Evolutionary conservation across 176 grass and related monocot genomes (phyloP).

Genomic region (Triticum turgidum): DNA sequence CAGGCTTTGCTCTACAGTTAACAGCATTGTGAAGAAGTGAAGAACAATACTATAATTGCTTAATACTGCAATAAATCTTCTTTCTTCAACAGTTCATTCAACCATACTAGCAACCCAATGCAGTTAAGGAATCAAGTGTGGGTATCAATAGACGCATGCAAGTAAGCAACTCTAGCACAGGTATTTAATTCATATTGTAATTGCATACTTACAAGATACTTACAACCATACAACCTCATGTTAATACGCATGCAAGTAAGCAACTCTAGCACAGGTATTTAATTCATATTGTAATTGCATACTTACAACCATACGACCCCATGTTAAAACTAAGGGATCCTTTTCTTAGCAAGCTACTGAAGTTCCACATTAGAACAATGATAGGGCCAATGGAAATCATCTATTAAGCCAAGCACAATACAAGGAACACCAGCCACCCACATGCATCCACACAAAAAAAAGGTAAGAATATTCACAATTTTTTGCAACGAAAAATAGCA

Average conservation of each 20-base stretch:
- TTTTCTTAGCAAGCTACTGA: neutral
- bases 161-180: neutral
- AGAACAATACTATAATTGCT: neutral
- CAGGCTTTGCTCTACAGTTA: conserved; percentile 57
- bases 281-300: neutral
- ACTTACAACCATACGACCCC: neutral
- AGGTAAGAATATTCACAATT: neutral
- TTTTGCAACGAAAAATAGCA: neutral
- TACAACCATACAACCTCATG: too few species aligned
- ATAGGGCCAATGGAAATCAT: neutral
- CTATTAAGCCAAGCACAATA: neutral
- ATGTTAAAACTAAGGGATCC: neutral
- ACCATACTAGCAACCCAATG: neutral
- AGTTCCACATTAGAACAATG: neutral
- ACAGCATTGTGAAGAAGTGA: neutral
- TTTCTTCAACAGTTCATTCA: neutral
- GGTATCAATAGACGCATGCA: neutral
- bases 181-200: neutral
- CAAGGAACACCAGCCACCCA: neutral
- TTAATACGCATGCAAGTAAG: neutral
- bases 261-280: neutral
- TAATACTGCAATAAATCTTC: neutral
- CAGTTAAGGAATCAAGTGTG: too few species aligned
- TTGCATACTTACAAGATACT: too few species aligned
- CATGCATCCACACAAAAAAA: neutral